Conservation (phyloP, 768 basidiomycete species). For the Suillus clintonianus region DNA sequence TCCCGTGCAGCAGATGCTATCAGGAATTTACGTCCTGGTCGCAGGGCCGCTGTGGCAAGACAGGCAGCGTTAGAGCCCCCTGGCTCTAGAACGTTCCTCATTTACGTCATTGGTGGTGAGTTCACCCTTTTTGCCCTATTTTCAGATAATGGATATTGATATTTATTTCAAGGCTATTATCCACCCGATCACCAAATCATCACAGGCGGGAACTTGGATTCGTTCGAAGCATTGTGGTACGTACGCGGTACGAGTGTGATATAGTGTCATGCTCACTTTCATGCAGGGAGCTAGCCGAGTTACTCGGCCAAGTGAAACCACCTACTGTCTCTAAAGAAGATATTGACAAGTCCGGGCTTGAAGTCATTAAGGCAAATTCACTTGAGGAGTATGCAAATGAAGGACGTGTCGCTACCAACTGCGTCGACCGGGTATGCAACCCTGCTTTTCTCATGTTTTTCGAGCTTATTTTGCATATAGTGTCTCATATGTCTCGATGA, state of each 20-base stretch:
- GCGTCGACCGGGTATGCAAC: conserved; percentile 69
- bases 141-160: conserved; percentile 10
- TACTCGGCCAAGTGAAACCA: conserved; percentile 81
- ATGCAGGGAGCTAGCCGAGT: conserved; percentile 75
- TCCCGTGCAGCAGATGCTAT: conserved; percentile 65
- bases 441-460: background rate
- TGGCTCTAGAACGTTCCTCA: conserved; percentile 76
- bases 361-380: conserved; percentile 60
- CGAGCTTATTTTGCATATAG: conserved; percentile 34
- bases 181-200: conserved; percentile 88
- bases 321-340: conserved; percentile 83
- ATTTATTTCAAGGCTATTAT: conserved; percentile 69
- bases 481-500: conserved; percentile 89
- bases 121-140: conserved; percentile 6
- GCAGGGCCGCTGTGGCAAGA: conserved; percentile 22
- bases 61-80: conserved; percentile 21
- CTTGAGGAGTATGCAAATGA: conserved; percentile 57
- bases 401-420: conserved; percentile 73
- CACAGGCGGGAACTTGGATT: conserved; percentile 74
- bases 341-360: conserved; percentile 81
- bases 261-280: background rate
- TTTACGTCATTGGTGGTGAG: conserved; percentile 85
- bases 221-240: conserved; percentile 77
- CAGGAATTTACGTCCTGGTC: conserved; percentile 51
- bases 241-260: conserved; percentile 27